Base-by-base conservation (phyloP, 129 eudicot genomes). In the Helianthus tuberosus region DNA sequence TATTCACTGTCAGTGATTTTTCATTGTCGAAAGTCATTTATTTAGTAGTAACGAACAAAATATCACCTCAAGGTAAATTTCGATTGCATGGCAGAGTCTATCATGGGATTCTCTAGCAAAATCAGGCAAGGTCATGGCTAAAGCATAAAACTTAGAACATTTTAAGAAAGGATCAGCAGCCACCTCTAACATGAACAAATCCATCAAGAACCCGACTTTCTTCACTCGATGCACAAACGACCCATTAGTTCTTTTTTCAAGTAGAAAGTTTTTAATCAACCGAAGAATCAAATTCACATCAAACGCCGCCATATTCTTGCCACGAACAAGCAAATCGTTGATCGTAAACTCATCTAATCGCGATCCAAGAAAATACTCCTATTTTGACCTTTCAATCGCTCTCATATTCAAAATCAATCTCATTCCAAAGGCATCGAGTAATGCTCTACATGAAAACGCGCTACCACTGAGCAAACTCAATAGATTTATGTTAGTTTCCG, bases 91-190 rank as follows among this genome's bases (percentile, higher is more conserved):
- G 78, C 75, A 84, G 29, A 86, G 66, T 74, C 55, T 81, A 65
- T 89, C 89, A 79, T 86, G 74, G 3, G 91, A 86, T 29, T 79
- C 89, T 54, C 91, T 79, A 41, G 91, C 81, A 44, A 59, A 44
- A 29, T 84, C 85, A 7, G 96, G 96, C 67, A 89, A 43, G 6
- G 87, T 67, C 47, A 52, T 51, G 63, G 71, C 84, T 68, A 89
- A 72, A 44, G 83, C 83, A 17, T 59, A 11, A 47, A 89, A 89
- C 75, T 78, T 83, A 0, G 78, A 78, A n/a, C 80, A 85, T 64
- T 60, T 84, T 4, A 89, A 75, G n/a, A 35, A 13, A 13, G 83
- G 82, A 73, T 89, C 96, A 35, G 89, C 82, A 47, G 87, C 85
- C 73, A 89, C 90, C 77, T 89, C 89, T 74, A 71, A 38, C 62